These are phyloP conservation scores for Stentor coeruleus DNA, from an alignment of 73 alveolate genomes.

Conservation along the genomic window DNA sequence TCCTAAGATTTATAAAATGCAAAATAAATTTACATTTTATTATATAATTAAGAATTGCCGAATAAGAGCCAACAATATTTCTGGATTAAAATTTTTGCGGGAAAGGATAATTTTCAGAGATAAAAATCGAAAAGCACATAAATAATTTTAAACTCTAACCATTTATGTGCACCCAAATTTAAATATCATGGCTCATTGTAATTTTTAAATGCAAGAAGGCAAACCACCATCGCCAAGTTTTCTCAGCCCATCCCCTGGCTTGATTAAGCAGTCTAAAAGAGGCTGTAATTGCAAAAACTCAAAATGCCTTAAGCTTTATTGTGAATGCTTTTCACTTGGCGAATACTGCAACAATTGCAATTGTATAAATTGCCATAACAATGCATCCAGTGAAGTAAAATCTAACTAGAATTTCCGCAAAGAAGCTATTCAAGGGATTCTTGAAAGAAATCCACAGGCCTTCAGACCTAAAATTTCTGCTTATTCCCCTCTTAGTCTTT, in stretches of 20 bases:
- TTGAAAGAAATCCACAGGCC: conserved; percentile 66
- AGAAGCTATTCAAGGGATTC: conserved; percentile 39
- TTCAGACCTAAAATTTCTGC: conserved; percentile 58
- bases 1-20: too few relatives aligned
- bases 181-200: too few relatives aligned
- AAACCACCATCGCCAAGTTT: not conserved
- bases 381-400: conserved; percentile 42
- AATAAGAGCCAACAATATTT: too few relatives aligned
- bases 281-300: conserved; percentile 74
- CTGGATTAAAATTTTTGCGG: too few relatives aligned
- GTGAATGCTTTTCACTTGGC: conserved; percentile 71
- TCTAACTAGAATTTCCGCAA: conserved; percentile 37
- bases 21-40: too few relatives aligned
- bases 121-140: too few relatives aligned
- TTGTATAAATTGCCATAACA: conserved; percentile 63
- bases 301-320: conserved; percentile 63
- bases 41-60: too few relatives aligned
- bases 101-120: too few relatives aligned
- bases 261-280: not conserved
- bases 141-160: not conserved
- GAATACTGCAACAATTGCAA: conserved; percentile 64
- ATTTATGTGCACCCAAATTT: not conserved
- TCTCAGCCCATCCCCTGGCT: not conserved
- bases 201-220: not conserved
- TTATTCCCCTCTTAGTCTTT: not conserved